These are phyloP conservation scores for Lycium ferocissimum DNA, from an alignment of 257 asterid species.

Conservation along the genomic window DNA sequence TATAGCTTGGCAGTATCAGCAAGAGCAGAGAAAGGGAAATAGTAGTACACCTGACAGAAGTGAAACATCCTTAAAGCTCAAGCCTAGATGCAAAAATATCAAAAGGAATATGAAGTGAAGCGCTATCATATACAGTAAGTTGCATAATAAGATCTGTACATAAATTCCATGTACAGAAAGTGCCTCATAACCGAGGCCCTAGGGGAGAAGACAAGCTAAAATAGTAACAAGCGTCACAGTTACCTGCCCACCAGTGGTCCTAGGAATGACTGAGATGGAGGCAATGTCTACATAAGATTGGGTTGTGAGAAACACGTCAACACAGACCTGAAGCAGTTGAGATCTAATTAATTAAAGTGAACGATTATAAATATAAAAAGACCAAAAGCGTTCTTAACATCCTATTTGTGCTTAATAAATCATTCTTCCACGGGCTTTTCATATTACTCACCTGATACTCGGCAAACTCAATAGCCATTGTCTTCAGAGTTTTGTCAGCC, in stretches of 20 bases:
- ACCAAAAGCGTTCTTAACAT: not conserved
- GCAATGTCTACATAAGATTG: constrained; percentile 94
- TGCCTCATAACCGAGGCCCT: not conserved
- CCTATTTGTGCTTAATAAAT: constrained; percentile 26
- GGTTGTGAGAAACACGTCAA: constrained; percentile 92
- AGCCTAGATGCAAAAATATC: not conserved
- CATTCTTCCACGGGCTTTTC: constrained; percentile 27
- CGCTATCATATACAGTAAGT: not conserved
- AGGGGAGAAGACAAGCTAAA: constrained; percentile 13
- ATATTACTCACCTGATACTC: constrained; percentile 80
- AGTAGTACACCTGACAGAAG: constrained; percentile 74
- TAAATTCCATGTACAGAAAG: not conserved
- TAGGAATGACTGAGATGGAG: constrained; percentile 89
- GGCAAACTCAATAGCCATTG: constrained; percentile 97
- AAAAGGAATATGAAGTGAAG: constrained; percentile 12
- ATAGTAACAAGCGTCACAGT: constrained; percentile 26
- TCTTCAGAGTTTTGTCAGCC: constrained; percentile 80
- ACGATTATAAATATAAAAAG: constrained; percentile 4
- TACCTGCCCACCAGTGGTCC: constrained; percentile 99
- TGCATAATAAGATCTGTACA: not conserved
- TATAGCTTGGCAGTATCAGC: constrained; percentile 93
- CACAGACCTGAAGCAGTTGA: constrained; percentile 74
- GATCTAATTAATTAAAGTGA: constrained; percentile 33
- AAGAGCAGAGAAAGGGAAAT: constrained; percentile 92
- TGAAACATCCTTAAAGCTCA: constrained; percentile 25